Evolutionary conservation across 2,329 filamentous ascomycete species (phyloP), one percentile per base, ranked within the genome.

Genomic region (Didymella pomorum): DNA sequence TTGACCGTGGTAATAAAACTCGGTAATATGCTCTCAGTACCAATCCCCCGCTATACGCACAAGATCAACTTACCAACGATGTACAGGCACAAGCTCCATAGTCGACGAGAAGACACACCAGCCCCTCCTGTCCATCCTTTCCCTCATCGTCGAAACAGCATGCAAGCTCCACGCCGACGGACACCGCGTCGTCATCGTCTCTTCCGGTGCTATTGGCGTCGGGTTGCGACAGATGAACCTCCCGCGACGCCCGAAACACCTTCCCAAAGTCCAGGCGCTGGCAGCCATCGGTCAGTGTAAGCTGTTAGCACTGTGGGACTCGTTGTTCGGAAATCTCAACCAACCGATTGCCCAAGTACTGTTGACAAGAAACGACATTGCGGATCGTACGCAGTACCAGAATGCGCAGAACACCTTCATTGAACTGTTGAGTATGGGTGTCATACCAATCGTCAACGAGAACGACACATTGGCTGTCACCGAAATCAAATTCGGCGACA

Each of bases 401-500:
- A 99, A 99, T 80, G 95, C 95, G 0, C 93, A 97, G 79, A 97
- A 97, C 73, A 98, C 95, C 0, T 91, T 99, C 75, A 86, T 87
- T 51, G 92, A 97, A 77, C 84, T 98, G 45, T 81, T 99, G 18
- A 89, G 93, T 70, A 95, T 97, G 89, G 93, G 93, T 2, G 94
- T 98, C 25, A 96, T 99, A 63, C 95, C 95, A 10, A 97, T 99
- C 70, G 95, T 99, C 64, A 99, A 99, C 72, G 95, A 99, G 79
- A 99, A 99, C 78, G 95, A 99, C 77, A 99, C 95, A 2, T 81
- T 99, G 53, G 92, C 93, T 23, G 95, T 99, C 65, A 91, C 94
- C 73, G 95, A 99, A 84, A 99, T 99, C 80, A 98, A 98, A 82
- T 99, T 99, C 74, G 95, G 95, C 66, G 95, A 99, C 82, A 99